These are phyloP conservation scores for Heritiera littoralis DNA, from an alignment of 345 rosid genomes.

Conservation along the genomic window DNA sequence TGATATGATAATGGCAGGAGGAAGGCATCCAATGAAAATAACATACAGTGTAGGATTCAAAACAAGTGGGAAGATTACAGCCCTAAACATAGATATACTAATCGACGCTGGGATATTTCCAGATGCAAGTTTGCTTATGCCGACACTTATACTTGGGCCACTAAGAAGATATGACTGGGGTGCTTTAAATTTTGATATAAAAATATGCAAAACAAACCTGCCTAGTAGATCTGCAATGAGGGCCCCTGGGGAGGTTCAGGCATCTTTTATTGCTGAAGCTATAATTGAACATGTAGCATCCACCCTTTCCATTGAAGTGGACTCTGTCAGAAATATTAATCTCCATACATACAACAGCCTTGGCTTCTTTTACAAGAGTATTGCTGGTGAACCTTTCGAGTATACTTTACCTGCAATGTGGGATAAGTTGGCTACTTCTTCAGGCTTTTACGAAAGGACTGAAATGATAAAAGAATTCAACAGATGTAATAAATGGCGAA, in stretches of 20 bases:
- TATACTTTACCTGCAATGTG: conserved; percentile 70
- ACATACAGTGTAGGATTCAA: conserved; percentile 81
- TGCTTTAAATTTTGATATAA: conserved; percentile 67
- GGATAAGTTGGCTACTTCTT: conserved; percentile 60
- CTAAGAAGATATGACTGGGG: conserved; percentile 84
- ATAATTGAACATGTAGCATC: conserved; percentile 79
- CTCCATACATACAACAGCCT: conserved; percentile 67
- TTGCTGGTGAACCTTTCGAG: conserved; percentile 57
- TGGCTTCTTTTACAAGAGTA: conserved; percentile 40
- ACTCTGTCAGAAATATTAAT: conserved; percentile 60
- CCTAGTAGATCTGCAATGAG: conserved; percentile 71
- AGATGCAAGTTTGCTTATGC: conserved; percentile 61
- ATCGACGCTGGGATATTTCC: conserved; percentile 56
- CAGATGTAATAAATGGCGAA: conserved; percentile 48
- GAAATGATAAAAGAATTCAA: conserved; percentile 62
- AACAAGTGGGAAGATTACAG: conserved; percentile 79
- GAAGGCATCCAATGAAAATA: conserved; percentile 91
- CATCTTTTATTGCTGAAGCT: conserved; percentile 69
- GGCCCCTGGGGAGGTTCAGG: conserved; percentile 86
- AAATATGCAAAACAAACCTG: conserved; percentile 75
- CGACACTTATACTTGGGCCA: conserved; percentile 34
- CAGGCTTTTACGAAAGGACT: conserved; percentile 48
- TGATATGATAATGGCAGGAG: conserved; percentile 86
- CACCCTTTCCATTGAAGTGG: conserved; percentile 64
- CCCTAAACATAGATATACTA: conserved; percentile 53